Percentiles rank a stretch among this genome's conserved stretches.
Conservation (phyloP, 345 rosid species). For the Cardamine resedifolia region DNA sequence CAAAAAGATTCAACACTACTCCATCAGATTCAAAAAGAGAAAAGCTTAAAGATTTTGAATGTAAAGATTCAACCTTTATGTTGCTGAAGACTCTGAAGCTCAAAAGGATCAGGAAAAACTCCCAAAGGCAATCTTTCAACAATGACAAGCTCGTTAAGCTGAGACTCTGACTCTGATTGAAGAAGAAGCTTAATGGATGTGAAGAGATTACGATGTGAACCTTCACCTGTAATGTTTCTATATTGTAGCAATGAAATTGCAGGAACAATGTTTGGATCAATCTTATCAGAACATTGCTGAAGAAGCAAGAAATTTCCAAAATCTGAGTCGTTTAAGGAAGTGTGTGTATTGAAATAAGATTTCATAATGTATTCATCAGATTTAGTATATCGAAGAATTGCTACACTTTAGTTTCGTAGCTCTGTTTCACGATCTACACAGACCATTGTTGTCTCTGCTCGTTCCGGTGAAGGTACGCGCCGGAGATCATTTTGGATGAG, state of each 20-base stretch:
- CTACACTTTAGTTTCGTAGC: no score
- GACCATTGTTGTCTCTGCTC: neutral
- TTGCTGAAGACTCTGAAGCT: conserved; percentile 65
- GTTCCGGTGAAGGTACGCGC: conserved; percentile 27
- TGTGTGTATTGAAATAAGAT: conserved; percentile 56
- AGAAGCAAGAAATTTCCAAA: conserved; percentile 51
- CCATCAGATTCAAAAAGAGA: neutral
- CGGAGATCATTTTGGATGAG: conserved; percentile 17
- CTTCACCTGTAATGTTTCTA: conserved; percentile 63
- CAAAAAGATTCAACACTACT: conserved; percentile 18
- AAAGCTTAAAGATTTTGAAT: neutral
- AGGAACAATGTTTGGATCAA: conserved; percentile 22
- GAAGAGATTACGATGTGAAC: no score
- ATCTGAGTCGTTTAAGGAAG: conserved; percentile 44
- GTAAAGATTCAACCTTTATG: conserved; percentile 48
- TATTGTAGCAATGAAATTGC: conserved; percentile 39
- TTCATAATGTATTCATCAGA: conserved; percentile 47
- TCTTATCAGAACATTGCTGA: conserved; percentile 35
- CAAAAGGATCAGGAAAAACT: conserved; percentile 96
- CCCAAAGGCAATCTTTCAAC: no score
- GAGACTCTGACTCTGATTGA: no score
- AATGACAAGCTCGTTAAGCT: no score
- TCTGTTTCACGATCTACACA: no score
- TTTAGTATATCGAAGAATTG: neutral
- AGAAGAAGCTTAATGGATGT: no score